Conservation (phyloP, 345 rosid species). For the Acer campestre region DNA sequence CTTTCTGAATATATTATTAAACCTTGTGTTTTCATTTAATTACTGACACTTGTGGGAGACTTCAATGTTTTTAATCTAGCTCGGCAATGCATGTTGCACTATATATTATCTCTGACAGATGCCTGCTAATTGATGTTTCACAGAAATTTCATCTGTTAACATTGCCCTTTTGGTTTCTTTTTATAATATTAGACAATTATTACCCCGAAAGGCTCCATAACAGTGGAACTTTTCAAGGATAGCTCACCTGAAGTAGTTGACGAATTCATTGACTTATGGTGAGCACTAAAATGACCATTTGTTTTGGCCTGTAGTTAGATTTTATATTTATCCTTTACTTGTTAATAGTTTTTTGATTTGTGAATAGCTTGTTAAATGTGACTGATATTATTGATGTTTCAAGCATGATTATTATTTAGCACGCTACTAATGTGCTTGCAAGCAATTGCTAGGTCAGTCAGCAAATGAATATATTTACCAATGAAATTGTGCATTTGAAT, state of each 20-base stretch:
- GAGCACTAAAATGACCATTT: constrained; percentile 14
- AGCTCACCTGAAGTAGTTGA: constrained; percentile 65
- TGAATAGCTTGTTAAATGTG: background rate
- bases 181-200: constrained; percentile 48
- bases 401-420: background rate
- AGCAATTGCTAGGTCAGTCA: background rate
- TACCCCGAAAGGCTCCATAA: constrained; percentile 64
- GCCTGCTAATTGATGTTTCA: background rate
- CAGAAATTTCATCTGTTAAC: background rate
- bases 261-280: constrained; percentile 66
- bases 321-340: background rate
- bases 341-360: background rate
- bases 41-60: background rate
- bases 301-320: background rate
- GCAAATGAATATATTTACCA: background rate
- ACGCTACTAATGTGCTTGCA: background rate
- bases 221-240: constrained; percentile 71
- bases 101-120: background rate
- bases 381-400: background rate
- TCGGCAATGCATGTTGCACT: background rate
- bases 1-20: background rate
- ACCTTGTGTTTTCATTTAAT: background rate
- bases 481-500: background rate
- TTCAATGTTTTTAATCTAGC: background rate
- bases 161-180: background rate